These are phyloP conservation scores for Spathaspora hagerdaliae DNA, from an alignment of 805 yeast species.

Conservation along the genomic window DNA sequence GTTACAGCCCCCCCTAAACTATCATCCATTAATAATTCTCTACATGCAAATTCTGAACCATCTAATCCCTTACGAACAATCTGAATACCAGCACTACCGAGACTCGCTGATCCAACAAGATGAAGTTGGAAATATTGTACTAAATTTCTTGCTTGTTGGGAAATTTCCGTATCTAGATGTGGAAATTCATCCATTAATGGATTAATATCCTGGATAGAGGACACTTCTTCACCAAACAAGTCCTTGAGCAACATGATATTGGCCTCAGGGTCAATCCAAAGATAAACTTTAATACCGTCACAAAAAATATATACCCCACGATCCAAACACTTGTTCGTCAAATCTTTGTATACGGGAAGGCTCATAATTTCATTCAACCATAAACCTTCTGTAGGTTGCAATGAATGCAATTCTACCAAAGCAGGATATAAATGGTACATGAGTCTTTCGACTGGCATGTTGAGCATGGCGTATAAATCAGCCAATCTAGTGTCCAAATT, in stretches of 20 bases:
- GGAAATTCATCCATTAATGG: constrained; percentile 62
- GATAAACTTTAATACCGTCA: constrained; percentile 54
- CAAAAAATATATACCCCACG: constrained; percentile 80
- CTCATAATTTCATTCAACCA: constrained; percentile 31
- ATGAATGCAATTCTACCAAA: constrained; percentile 65
- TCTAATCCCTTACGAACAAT: constrained; percentile 65
- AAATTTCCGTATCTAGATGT: constrained; percentile 61
- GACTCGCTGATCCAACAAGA: constrained; percentile 23
- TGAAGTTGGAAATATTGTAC: constrained; percentile 46
- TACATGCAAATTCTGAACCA: constrained; percentile 49
- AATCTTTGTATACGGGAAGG: constrained; percentile 49
- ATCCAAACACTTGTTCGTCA: constrained; percentile 39
- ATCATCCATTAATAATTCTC: constrained; percentile 72
- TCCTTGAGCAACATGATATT: constrained; percentile 67
- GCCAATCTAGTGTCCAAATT: constrained; percentile 64
- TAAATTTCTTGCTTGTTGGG: constrained; percentile 62
- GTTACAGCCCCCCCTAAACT: constrained; percentile 33
- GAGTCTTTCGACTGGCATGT: constrained; percentile 53
- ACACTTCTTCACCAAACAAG: constrained; percentile 58
- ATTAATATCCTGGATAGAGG: constrained; percentile 43
- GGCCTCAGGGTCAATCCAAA: constrained; percentile 70
- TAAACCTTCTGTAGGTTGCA: constrained; percentile 52
- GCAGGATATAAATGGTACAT: constrained; percentile 75
- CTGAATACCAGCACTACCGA: constrained; percentile 44
- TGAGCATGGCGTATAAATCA: constrained; percentile 47